phyloP scores from a whole-genome alignment of 2,329 filamentous ascomycete genomes.

The Harringtonia lauricola region DNA sequence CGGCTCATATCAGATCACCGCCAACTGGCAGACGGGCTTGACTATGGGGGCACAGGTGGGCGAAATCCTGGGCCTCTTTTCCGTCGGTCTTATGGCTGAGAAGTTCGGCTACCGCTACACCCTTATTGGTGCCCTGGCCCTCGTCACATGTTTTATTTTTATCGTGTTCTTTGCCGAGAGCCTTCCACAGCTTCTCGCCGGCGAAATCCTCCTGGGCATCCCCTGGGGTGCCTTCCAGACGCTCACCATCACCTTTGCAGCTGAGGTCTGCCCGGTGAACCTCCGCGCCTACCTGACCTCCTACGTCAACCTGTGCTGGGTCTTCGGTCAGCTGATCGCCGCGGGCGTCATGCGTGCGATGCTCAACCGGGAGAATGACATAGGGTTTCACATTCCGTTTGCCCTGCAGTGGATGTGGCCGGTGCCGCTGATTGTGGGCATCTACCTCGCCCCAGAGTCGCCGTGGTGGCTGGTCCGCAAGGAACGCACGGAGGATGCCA shows the following conservation, averaged over 20 bases:
- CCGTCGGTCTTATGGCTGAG: slow-evolving; percentile 56
- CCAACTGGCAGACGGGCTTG: slow-evolving; percentile 50
- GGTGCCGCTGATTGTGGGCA: slow-evolving; percentile 51
- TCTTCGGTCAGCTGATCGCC: slow-evolving; percentile 60
- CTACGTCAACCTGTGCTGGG: slow-evolving; percentile 71
- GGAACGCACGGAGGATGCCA: slow-evolving; percentile 53
- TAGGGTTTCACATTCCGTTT: slow-evolving; percentile 57
- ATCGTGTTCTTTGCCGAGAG: slow-evolving; percentile 56
- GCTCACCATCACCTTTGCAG: slow-evolving; percentile 51
- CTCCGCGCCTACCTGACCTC: slow-evolving; percentile 62
- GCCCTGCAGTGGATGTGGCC: slow-evolving; percentile 71
- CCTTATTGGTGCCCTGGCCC: slow-evolving; percentile 44
- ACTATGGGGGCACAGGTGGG: slow-evolving; percentile 45
- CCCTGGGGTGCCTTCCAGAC: slow-evolving; percentile 29
- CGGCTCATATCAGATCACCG: slow-evolving; percentile 40
- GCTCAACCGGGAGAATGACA: slow-evolving; percentile 48
- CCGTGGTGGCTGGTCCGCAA: slow-evolving; percentile 69
- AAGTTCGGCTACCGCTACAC: slow-evolving; percentile 54
- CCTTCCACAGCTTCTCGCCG: slow-evolving; percentile 44
- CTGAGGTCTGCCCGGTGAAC: slow-evolving; percentile 62
- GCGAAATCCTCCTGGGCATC: slow-evolving; percentile 50
- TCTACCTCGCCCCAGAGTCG: slow-evolving; percentile 58
- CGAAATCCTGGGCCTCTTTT: slow-evolving; percentile 54
- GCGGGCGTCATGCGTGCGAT: slow-evolving; percentile 64
- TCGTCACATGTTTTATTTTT: slow-evolving; percentile 45